Conservation (phyloP, 495 filamentous ascomycete genomes). For the Annulohypoxylon maeteangense region DNA sequence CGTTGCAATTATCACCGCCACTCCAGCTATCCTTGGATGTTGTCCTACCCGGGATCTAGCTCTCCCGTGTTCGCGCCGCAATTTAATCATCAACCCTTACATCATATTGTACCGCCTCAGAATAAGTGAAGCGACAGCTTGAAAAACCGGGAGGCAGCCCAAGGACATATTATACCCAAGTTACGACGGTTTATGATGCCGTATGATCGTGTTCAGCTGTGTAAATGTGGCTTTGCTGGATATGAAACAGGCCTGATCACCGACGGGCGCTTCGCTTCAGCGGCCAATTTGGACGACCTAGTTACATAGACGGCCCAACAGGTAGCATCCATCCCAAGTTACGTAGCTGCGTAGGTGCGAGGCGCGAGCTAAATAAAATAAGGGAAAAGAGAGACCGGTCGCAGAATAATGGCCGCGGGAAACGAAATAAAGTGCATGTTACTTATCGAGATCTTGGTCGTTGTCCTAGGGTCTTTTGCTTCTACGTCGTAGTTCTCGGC, state of each 20-base stretch:
- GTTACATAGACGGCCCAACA: conserved; percentile 10
- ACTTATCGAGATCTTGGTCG: conserved; percentile 2
- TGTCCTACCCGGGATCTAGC: conserved; percentile 8
- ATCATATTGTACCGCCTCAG: background rate
- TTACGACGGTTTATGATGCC: conserved; percentile 19
- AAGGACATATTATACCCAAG: conserved; percentile 29
- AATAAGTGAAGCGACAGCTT: conserved; percentile 1
- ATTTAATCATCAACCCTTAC: conserved; percentile 8
- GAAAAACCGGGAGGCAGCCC: conserved; percentile 32
- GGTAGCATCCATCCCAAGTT: conserved; percentile 5
- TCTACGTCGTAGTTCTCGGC: conserved; percentile 21
- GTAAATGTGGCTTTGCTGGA: conserved; percentile 32
- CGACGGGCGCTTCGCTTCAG: conserved; percentile 38
- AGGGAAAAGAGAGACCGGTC: conserved; percentile 10
- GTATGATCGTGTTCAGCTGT: conserved; percentile 17
- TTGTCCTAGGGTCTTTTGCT: conserved; percentile 4
- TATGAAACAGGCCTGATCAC: conserved; percentile 32
- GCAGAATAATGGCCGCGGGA: conserved; percentile 30
- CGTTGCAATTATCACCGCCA: conserved; percentile 27
- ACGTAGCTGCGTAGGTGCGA: conserved; percentile 1
- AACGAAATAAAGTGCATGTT: conserved; percentile 37
- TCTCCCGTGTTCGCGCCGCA: conserved; percentile 9
- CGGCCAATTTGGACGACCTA: conserved; percentile 24
- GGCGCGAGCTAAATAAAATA: background rate
- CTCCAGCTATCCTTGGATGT: background rate